Conservation (phyloP, 345 rosid species). For the Dovyalis caffra region DNA sequence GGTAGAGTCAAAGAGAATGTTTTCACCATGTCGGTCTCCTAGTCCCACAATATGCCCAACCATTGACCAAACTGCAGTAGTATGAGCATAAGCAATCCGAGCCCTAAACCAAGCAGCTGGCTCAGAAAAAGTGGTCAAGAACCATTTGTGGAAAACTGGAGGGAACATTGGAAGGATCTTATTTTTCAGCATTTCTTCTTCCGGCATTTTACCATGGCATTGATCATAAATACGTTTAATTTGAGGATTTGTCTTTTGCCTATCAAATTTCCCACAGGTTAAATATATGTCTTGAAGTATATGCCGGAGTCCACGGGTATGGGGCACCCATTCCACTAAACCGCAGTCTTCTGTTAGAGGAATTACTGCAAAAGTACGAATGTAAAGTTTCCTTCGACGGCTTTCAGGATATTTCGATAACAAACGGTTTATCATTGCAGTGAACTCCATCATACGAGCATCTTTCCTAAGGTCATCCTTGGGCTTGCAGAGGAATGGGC, state of each 20-base stretch:
- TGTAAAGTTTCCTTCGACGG: constrained; percentile 85
- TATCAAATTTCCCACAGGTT: constrained; percentile 76
- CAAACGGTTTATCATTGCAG: constrained; percentile 91
- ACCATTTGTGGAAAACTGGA: constrained; percentile 96
- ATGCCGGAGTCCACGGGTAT: constrained; percentile 91
- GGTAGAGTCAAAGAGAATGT: constrained; percentile 95
- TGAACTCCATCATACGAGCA: constrained; percentile 99
- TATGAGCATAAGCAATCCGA: constrained; percentile 93
- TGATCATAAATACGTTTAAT: constrained; percentile 89
- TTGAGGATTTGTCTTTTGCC: constrained; percentile 88
- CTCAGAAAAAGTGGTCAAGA: constrained; percentile 90
- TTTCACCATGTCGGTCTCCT: constrained; percentile 97
- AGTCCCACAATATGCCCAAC: constrained; percentile 98
- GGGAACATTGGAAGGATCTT: constrained; percentile 95
- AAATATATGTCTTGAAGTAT: constrained; percentile 86
- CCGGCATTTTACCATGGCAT: constrained; percentile 72
- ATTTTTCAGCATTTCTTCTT: constrained; percentile 84
- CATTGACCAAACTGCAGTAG: constrained; percentile 99
- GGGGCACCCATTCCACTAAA: constrained; percentile 99
- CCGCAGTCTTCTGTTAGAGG: constrained; percentile 99
- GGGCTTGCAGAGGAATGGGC: constrained; percentile 97
- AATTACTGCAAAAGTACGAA: constrained; percentile 92
- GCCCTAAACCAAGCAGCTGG: constrained; percentile 99
- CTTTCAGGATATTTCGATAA: constrained; percentile 94
- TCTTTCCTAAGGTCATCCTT: constrained; percentile 98